These are phyloP conservation scores for Scedosporium boydii DNA, from an alignment of 2,329 filamentous ascomycete species.

Conservation along the genomic window DNA sequence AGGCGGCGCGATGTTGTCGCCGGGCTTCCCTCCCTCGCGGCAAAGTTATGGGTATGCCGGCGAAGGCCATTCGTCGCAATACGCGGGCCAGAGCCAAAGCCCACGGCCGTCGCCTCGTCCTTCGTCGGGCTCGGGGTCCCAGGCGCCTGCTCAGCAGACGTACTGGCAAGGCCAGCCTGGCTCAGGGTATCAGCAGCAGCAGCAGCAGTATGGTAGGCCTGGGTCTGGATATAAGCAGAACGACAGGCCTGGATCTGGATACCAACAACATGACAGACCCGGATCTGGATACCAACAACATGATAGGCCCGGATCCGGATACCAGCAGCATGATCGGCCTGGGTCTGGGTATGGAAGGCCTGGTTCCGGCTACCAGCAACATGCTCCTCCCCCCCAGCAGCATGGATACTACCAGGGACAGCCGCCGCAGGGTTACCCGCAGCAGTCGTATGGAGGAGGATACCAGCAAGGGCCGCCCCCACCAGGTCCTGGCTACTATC, in stretches of 20 bases:
- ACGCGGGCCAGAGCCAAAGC: background rate
- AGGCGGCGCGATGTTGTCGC: background rate
- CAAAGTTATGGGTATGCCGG: background rate
- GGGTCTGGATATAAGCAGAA: background rate
- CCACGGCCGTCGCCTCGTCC: background rate
- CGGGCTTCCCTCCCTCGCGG: background rate
- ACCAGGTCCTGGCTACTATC: background rate
- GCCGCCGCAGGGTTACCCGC: background rate
- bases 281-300: too few species aligned
- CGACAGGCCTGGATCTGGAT: background rate
- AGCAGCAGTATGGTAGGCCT: background rate
- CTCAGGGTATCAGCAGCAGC: background rate
- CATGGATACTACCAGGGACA: too few species aligned
- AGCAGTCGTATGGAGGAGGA: conserved; percentile 7
- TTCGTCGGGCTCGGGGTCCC: background rate
- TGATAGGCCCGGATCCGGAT: background rate
- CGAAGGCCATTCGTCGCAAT: background rate
- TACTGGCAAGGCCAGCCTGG: background rate
- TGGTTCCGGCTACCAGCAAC: too few species aligned
- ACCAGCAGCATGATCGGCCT: background rate
- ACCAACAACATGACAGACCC: background rate
- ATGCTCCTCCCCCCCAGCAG: too few species aligned
- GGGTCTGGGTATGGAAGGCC: too few species aligned
- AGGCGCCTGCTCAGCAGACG: background rate
- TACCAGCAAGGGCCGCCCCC: background rate